Base-by-base conservation (phyloP, 2,329 filamentous ascomycete species). In the Sporothrix curviconia region DNA sequence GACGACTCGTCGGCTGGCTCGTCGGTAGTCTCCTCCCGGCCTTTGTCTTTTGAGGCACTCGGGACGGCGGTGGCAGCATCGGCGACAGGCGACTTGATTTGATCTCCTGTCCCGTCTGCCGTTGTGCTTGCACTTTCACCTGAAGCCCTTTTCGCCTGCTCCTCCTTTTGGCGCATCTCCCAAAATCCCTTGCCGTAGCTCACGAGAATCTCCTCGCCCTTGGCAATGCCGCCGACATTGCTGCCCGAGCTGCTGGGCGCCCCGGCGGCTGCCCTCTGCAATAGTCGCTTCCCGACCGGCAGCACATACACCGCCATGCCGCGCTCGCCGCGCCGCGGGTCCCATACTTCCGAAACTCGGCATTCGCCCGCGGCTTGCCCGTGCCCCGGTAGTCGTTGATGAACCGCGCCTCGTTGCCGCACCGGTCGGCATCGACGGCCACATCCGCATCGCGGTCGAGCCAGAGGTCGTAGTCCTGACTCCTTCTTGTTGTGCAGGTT, bases 171-270 rank as follows among this genome's bases (percentile, higher is more conserved):
- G 68, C 72, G 76, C 66, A 73, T 75, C 19, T 74, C 72, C 82
- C 84, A 87, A 62, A 87, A 86, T 0, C 84, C 84, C 67, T 83
- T 86, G 6, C 83, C 84, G 64, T 87, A 86, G 62, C 81, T 85
- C 12, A 87, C 80, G 53, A 86, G 66, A 55, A 87, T 80, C 73
- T 87, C 84, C 60, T 84, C 77, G 1, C 83, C 83, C 69, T 80
- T 83, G 50, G 66, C 75, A 28, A 85, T 77, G 70, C 56, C 63
- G 56, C 32, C 17, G 43, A 58, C 39, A 2, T 15, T 14, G 15
- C 25, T 19, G 17, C 46, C 22, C n/a, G n/a, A n/a, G n/a, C n/a
- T n/a, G n/a, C n/a, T n/a, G 15, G 40, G 36, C 6, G 40, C 37
- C n/a, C 24, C 24, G 14, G 28, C 37, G 19, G 49, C 49, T 8